Evolutionary conservation across 106 monocot species (phyloP).

Genomic region (Hemerocallis citrina): DNA sequence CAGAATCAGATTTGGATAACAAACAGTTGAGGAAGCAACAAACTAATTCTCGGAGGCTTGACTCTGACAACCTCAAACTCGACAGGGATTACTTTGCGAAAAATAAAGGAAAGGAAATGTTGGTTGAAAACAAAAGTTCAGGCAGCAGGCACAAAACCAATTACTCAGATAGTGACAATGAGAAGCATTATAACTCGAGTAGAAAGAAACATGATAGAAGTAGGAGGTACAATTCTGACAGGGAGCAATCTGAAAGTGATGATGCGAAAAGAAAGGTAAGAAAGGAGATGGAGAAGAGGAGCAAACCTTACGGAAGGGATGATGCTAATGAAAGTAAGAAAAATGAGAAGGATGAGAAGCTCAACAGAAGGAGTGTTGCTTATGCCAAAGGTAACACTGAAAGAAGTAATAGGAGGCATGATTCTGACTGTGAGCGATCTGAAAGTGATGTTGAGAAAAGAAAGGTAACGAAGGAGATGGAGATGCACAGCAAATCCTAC

Average conservation of each 20-base stretch:
- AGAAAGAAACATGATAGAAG: slow-evolving; percentile 6
- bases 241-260: background rate
- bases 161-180: slow-evolving; percentile 2
- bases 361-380: too few relatives aligned
- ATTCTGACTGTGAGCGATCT: slow-evolving; percentile 12
- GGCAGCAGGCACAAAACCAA: background rate
- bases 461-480: background rate
- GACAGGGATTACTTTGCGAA: slow-evolving; percentile 9
- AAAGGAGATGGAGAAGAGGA: background rate
- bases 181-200: background rate
- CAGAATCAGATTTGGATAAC: slow-evolving; percentile 20
- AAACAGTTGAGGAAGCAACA: slow-evolving; percentile 4
- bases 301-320: background rate
- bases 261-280: background rate
- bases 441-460: background rate
- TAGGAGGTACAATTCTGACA: slow-evolving; percentile 11
- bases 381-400: too few relatives aligned
- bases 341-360: slow-evolving; percentile 5
- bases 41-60: slow-evolving; percentile 10
- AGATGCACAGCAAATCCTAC: background rate
- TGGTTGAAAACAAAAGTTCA: background rate
- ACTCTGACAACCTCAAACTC: slow-evolving; percentile 19
- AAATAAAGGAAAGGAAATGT: background rate
- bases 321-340: background rate
- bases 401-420: slow-evolving; percentile 12